Conservation (phyloP, 179 eudicot species). For the Gypsophila paniculata region DNA sequence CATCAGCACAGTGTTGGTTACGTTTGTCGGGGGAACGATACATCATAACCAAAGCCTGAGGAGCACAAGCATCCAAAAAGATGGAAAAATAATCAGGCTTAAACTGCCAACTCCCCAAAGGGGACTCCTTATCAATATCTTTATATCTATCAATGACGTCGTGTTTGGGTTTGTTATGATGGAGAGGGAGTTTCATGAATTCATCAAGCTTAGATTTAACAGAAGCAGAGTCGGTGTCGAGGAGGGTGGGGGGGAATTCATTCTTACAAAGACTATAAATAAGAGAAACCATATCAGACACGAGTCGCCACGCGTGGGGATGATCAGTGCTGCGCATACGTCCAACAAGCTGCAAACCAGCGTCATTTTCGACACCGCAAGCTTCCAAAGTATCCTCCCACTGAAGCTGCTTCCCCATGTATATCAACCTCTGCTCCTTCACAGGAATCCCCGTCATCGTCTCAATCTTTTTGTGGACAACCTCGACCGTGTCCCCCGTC, state of each 20-base stretch:
- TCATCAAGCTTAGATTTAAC: conserved; percentile 25
- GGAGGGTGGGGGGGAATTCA: neutral
- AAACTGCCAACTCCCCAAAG: neutral
- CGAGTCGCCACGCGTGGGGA: conserved; percentile 55
- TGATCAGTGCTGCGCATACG: conserved; percentile 65
- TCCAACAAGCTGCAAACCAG: conserved; percentile 58
- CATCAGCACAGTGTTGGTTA: conserved; percentile 42
- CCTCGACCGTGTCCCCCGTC: conserved; percentile 42
- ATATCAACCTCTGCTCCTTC: conserved; percentile 54
- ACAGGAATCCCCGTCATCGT: conserved; percentile 45
- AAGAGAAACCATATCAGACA: conserved; percentile 38
- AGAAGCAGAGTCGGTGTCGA: neutral
- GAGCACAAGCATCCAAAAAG: conserved; percentile 48
- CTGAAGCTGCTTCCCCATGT: conserved; percentile 60
- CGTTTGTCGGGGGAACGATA: conserved; percentile 39
- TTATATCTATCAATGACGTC: too few relatives aligned
- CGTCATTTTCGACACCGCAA: conserved; percentile 51
- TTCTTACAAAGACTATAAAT: conserved; percentile 40
- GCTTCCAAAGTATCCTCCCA: conserved; percentile 54
- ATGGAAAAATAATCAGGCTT: conserved; percentile 41
- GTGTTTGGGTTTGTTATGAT: too few relatives aligned
- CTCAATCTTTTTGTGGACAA: conserved; percentile 39
- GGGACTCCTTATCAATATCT: neutral
- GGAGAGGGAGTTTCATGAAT: conserved; percentile 16
- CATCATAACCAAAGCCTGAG: conserved; percentile 60